Evolutionary conservation across 345 rosid genomes (phyloP).

Genomic region (Brassica carinata): DNA sequence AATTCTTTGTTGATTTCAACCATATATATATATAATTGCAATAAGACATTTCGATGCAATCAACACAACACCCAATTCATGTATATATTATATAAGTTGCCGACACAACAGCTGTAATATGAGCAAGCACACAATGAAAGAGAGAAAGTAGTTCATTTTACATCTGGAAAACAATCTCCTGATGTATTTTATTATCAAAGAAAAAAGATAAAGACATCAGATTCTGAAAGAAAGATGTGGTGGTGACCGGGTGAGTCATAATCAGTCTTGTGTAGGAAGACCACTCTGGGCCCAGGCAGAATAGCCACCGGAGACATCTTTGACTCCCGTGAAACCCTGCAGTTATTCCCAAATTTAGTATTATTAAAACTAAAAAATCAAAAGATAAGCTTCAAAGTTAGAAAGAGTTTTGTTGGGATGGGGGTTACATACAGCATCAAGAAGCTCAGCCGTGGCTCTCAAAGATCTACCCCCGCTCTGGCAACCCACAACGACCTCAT

Average conservation of each 20-base stretch:
- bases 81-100: neutral
- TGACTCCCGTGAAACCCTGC: conserved; percentile 69
- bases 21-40: neutral
- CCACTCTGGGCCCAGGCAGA: conserved; percentile 67
- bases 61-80: conserved; percentile 1
- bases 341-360: neutral
- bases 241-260: neutral
- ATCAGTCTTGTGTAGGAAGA: conserved; percentile 52
- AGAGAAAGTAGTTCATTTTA: neutral
- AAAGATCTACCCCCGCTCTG: conserved; percentile 70
- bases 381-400: neutral
- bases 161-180: conserved; percentile 13
- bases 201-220: neutral
- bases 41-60: neutral
- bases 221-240: neutral
- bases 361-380: neutral
- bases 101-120: neutral
- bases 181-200: conserved; percentile 10
- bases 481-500: conserved; percentile 81
- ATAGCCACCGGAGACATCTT: conserved; percentile 74
- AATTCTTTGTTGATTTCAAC: neutral
- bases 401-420: neutral
- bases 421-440: conserved; percentile 67
- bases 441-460: conserved; percentile 71
- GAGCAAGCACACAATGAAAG: neutral